Percentiles rank a stretch among this genome's conserved stretches.
Conservation (phyloP, 106 monocot species). For the Dendrobium officinale region DNA sequence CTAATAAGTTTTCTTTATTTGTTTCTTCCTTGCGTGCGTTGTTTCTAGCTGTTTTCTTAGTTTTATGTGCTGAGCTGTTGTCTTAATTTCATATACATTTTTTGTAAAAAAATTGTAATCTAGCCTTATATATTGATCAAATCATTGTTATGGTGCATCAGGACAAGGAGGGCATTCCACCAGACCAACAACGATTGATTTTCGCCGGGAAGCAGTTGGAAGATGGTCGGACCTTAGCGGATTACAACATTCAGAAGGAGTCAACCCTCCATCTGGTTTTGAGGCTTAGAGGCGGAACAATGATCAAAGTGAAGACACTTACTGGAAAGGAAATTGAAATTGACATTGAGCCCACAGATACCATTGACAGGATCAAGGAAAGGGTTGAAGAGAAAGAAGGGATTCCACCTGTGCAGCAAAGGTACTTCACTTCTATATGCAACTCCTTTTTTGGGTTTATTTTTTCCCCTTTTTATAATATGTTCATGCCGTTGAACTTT, state of each 20-base stretch:
- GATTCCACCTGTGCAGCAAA: slow-evolving; percentile 43
- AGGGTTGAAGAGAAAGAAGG: slow-evolving; percentile 46
- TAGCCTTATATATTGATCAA: not conserved
- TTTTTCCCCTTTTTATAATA: not conserved
- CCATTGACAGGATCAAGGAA: slow-evolving; percentile 43
- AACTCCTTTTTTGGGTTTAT: not conserved
- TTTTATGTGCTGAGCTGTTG: not conserved
- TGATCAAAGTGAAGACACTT: slow-evolving; percentile 43
- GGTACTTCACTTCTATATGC: slow-evolving; percentile 9
- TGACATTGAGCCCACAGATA: slow-evolving; percentile 39
- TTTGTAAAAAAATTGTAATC: not conserved
- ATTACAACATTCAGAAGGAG: slow-evolving; percentile 31
- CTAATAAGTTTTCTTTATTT: not conserved
- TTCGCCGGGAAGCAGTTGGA: slow-evolving; percentile 20
- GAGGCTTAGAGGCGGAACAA: slow-evolving; percentile 43
- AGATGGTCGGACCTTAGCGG: slow-evolving; percentile 22
- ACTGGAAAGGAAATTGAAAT: slow-evolving; percentile 47
- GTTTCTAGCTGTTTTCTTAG: not conserved
- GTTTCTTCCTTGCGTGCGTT: not conserved
- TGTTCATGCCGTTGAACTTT: not conserved
- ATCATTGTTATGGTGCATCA: slow-evolving; percentile 1
- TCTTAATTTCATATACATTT: not conserved
- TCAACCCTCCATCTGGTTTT: slow-evolving; percentile 37
- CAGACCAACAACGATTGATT: slow-evolving; percentile 16
- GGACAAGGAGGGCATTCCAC: slow-evolving; percentile 28